Conservation (phyloP, 371 early-diverging fungal species). For the Spraguea lophii region DNA sequence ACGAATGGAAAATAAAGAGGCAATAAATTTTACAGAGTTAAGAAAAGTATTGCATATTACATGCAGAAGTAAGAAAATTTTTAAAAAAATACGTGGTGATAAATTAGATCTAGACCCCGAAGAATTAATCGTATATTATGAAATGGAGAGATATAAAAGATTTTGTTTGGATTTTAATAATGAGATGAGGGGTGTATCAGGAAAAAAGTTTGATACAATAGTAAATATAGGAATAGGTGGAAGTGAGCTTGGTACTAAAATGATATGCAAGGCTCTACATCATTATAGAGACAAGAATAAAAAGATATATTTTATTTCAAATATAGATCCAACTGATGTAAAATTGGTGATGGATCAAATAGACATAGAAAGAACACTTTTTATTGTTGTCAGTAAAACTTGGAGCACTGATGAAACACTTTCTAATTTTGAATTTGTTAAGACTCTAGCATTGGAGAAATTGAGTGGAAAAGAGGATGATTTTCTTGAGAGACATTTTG, state of each 20-base stretch:
- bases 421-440: no score
- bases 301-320: conserved; percentile 75
- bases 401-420: conserved; percentile 96
- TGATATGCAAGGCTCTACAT: conserved; percentile 86
- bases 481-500: conserved; percentile 61
- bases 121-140: conserved; percentile 58
- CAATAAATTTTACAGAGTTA: conserved; percentile 86
- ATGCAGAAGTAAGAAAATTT: conserved; percentile 62
- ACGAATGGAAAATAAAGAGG: conserved; percentile 75
- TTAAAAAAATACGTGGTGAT: conserved; percentile 59
- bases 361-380: conserved; percentile 71
- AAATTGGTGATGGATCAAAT: conserved; percentile 64
- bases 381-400: conserved; percentile 89
- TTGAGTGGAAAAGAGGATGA: conserved; percentile 8
- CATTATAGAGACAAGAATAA: conserved; percentile 55
- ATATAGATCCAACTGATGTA: conserved; percentile 86
- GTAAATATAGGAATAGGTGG: conserved; percentile 98
- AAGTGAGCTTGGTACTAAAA: conserved; percentile 91
- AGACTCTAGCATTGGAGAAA: conserved; percentile 56
- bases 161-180: conserved; percentile 62
- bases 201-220: conserved; percentile 68
- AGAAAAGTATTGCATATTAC: conserved; percentile 84
- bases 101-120: conserved; percentile 22
- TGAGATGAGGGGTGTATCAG: conserved; percentile 73
- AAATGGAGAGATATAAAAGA: conserved; percentile 67